phyloP scores from a whole-genome alignment of 441 rosid species.

The Capsella rubella region DNA sequence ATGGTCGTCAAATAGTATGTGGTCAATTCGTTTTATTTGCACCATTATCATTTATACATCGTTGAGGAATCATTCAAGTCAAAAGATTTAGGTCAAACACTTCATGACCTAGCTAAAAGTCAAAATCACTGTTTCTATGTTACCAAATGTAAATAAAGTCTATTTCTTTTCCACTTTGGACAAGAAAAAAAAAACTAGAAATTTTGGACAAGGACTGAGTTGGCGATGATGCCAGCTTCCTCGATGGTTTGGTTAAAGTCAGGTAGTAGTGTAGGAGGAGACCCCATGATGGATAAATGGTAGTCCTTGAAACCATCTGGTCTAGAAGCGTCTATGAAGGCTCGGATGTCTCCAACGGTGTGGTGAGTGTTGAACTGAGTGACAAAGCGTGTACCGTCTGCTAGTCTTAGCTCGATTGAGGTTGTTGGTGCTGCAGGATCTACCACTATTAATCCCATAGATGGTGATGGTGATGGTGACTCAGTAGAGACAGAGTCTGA shows the following conservation, averaged over 20 bases:
- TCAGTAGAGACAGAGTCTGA: constrained; percentile 26
- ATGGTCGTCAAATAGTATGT: constrained; percentile 11
- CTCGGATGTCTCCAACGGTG: constrained; percentile 55
- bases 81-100: constrained; percentile 22
- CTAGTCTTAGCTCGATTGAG: constrained; percentile 57
- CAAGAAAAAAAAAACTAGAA: not conserved
- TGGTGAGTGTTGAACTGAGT: constrained; percentile 60
- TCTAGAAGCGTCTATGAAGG: constrained; percentile 54
- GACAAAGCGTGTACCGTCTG: constrained; percentile 60
- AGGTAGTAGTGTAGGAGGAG: constrained; percentile 56
- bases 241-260: constrained; percentile 54
- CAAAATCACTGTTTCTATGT: not conserved
- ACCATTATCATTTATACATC: not conserved
- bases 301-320: constrained; percentile 53
- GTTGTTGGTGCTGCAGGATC: constrained; percentile 54
- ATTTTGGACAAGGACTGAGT: constrained; percentile 31
- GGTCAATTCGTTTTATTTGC: not conserved
- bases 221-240: constrained; percentile 32
- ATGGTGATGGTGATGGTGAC: constrained; percentile 42
- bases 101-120: not conserved
- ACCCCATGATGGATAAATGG: constrained; percentile 58
- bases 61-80: not conserved
- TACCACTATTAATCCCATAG: constrained; percentile 39
- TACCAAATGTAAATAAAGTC: not conserved
- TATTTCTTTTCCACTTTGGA: not conserved